phyloP scores from a whole-genome alignment of 208 protist species.

The Perkinsela sp. region DNA sequence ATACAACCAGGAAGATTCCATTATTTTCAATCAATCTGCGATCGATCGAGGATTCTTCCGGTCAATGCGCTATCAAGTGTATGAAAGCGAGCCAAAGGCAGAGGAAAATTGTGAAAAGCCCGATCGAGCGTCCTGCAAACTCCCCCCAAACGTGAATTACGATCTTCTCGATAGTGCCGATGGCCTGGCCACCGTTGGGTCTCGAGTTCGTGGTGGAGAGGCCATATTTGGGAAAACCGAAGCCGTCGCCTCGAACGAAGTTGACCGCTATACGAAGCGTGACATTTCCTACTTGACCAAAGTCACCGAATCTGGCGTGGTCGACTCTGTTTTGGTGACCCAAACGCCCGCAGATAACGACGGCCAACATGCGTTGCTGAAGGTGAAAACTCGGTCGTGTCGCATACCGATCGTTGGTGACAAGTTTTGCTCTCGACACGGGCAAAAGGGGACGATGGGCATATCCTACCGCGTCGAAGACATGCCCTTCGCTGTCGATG shows the following conservation, averaged over 20 bases:
- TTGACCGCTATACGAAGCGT: constrained; percentile 6
- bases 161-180: constrained; percentile 54
- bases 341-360: constrained; percentile 10
- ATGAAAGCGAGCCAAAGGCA: constrained; percentile 1
- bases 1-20: constrained; percentile 99
- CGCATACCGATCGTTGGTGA: constrained; percentile 86
- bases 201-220: constrained; percentile 23
- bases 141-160: constrained; percentile 16
- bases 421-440: constrained; percentile 97
- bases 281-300: constrained; percentile 10
- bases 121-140: constrained; percentile 6
- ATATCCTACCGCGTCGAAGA: constrained; percentile 91
- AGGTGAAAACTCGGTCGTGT: constrained; percentile 68
- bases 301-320: constrained; percentile 16
- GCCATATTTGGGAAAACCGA: constrained; percentile 33
- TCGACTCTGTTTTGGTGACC: constrained; percentile 40
- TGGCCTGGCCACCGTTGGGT: constrained; percentile 37
- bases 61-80: constrained; percentile 27
- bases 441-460: constrained; percentile 97
- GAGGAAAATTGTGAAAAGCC: constrained; percentile 29
- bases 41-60: constrained; percentile 89
- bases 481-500: constrained; percentile 91
- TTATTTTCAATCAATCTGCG: constrained; percentile 84
- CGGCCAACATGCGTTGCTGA: constrained; percentile 24
- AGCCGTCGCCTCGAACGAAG: neutral